Evolutionary conservation across 2,329 filamentous ascomycete species (phyloP).

Genomic region (Fusarium cicatricum): DNA sequence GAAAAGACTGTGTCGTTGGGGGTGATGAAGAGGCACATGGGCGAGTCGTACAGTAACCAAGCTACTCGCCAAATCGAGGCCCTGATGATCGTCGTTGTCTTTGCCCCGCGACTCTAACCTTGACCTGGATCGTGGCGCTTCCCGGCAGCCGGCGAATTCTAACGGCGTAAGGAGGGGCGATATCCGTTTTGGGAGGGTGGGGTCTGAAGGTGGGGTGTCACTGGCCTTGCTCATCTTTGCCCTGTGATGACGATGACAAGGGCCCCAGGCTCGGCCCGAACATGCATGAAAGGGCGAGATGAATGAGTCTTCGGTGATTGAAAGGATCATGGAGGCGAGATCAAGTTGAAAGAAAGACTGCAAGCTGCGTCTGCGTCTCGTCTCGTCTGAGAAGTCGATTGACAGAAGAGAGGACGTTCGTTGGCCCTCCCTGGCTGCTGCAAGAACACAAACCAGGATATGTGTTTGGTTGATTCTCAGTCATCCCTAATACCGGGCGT

Average conservation of each 20-base stretch:
- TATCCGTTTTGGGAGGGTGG: slow-evolving; percentile 34
- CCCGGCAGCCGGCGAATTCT: slow-evolving; percentile 24
- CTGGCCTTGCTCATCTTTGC: slow-evolving; percentile 22
- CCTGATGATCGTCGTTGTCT: slow-evolving; percentile 14
- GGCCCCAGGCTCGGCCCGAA: slow-evolving; percentile 5
- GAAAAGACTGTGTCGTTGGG: background rate
- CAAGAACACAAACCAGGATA: background rate
- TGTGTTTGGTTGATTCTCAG: background rate
- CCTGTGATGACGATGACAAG: slow-evolving; percentile 19
- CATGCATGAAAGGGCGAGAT: background rate
- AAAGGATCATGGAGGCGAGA: background rate
- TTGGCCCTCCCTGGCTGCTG: too few species aligned
- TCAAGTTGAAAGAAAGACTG: too few species aligned
- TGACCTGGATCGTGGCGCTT: slow-evolving; percentile 32
- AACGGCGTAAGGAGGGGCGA: slow-evolving; percentile 24
- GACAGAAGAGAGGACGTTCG: too few species aligned
- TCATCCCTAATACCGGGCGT: background rate
- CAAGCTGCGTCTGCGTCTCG: too few species aligned
- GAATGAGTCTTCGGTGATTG: background rate
- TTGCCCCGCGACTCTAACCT: slow-evolving; percentile 20
- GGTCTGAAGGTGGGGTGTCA: slow-evolving; percentile 13
- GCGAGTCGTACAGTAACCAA: background rate
- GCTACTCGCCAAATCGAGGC: background rate
- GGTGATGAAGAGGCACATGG: background rate
- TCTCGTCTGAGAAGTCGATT: too few species aligned